phyloP scores from a whole-genome alignment of 352 stramenopile species.

The Phytophthora brassicae region DNA sequence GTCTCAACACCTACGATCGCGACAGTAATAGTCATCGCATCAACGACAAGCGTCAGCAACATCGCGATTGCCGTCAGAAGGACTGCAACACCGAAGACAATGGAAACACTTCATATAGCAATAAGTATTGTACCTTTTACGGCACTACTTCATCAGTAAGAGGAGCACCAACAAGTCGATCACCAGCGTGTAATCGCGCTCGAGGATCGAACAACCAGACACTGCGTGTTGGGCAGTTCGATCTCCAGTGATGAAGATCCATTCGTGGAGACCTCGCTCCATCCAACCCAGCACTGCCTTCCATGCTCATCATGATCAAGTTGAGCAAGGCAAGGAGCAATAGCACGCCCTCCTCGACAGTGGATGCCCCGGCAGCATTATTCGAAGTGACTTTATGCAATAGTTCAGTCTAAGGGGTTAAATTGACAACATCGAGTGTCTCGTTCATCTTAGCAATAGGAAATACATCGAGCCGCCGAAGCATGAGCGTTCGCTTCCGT shows the following conservation, averaged over 20 bases:
- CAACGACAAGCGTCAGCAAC: not conserved
- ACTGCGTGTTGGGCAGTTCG: not conserved
- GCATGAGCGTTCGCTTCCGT: not conserved
- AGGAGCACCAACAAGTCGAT: constrained; percentile 12
- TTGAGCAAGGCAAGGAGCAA: not conserved
- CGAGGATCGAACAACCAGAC: not conserved
- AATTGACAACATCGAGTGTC: not conserved
- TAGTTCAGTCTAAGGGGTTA: not conserved
- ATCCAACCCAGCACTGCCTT: not conserved
- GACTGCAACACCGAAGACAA: not conserved
- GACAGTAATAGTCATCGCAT: not conserved
- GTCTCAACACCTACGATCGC: not conserved
- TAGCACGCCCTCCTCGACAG: constrained; percentile 11
- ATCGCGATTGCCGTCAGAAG: not conserved
- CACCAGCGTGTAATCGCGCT: not conserved
- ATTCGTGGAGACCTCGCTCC: constrained; percentile 1
- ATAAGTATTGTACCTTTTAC: constrained; percentile 14
- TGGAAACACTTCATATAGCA: not conserved
- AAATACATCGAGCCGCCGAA: not conserved
- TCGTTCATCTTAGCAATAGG: constrained; percentile 7
- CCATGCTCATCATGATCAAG: constrained; percentile 7
- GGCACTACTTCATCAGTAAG: not conserved
- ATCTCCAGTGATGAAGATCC: constrained; percentile 8
- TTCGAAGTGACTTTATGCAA: constrained; percentile 4
- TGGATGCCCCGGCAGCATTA: constrained; percentile 8